Conservation (phyloP, 352 stramenopile species). For the Pythium dissotocum region DNA sequence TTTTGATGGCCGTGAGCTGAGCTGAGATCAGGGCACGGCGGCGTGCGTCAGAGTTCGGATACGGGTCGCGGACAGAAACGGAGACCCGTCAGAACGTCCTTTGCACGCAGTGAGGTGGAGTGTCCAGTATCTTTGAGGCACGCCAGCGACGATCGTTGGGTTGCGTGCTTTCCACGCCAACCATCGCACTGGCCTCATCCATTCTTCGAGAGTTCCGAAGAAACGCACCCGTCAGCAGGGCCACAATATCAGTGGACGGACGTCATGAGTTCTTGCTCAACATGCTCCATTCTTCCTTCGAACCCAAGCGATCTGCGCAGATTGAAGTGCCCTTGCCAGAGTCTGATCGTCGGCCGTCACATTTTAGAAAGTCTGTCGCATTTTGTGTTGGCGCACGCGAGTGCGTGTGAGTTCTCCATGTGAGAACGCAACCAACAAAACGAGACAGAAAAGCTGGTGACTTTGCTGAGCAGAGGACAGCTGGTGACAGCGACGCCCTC, state of each 20-base stretch:
- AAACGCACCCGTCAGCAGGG: neutral
- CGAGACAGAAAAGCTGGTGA: too few species aligned
- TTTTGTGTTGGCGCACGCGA: too few species aligned
- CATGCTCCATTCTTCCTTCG: neutral
- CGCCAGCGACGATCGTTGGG: neutral
- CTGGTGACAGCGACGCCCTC: neutral
- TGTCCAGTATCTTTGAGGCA: slow-evolving; percentile 1
- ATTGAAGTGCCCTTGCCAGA: neutral
- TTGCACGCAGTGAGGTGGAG: neutral
- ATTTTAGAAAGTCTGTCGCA: neutral
- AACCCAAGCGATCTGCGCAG: neutral
- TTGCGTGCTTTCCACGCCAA: slow-evolving; percentile 1
- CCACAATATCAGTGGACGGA: neutral
- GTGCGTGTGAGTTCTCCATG: too few species aligned
- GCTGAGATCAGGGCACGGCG: neutral
- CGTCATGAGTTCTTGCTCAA: neutral
- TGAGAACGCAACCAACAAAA: too few species aligned
- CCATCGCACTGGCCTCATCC: slow-evolving; percentile 1
- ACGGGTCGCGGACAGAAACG: neutral
- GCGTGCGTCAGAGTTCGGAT: neutral
- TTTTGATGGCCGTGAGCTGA: neutral
- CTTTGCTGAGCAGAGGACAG: neutral
- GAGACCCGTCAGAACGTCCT: neutral
- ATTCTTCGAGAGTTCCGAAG: neutral
- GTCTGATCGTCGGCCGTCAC: neutral